Evolutionary conservation across 176 grass and related monocot species (phyloP).

Genomic region (Thinopyrum elongatum): DNA sequence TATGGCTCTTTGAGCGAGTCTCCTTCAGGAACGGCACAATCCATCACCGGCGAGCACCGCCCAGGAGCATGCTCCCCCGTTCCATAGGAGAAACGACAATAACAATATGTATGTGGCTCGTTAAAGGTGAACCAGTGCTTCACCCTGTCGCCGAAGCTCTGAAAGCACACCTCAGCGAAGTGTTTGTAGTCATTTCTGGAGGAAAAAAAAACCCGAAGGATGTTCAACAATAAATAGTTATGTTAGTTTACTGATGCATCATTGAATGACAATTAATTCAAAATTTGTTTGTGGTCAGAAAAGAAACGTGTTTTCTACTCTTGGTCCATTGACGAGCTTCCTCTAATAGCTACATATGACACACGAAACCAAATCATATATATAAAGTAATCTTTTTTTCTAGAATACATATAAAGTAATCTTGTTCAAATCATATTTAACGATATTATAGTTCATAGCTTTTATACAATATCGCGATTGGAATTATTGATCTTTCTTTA

Average conservation of each 20-base stretch:
- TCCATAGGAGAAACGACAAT: not conserved
- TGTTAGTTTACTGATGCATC: not conserved
- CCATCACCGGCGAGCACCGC: not conserved
- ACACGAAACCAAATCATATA: too few species aligned
- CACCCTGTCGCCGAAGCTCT: constrained; percentile 10
- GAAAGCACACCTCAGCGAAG: constrained; percentile 11
- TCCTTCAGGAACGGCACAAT: not conserved
- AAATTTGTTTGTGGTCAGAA: not conserved
- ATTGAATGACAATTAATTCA: not conserved
- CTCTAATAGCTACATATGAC: too few species aligned
- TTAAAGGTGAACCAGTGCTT: constrained; percentile 35
- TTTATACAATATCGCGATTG: not conserved
- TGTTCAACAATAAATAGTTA: not conserved
- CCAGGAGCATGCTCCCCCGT: not conserved
- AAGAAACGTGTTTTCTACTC: not conserved
- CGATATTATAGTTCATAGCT: not conserved
- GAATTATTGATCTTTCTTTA: not conserved
- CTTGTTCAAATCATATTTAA: too few species aligned
- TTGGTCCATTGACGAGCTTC: not conserved
- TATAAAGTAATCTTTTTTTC: too few species aligned
- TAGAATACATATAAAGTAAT: too few species aligned
- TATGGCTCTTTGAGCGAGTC: not conserved
- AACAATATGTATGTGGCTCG: constrained; percentile 11
- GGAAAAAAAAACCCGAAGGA: too few species aligned
- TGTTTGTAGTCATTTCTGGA: not conserved